Conservation (phyloP, 176 grass and related monocot species). For the Zea luxurians region DNA sequence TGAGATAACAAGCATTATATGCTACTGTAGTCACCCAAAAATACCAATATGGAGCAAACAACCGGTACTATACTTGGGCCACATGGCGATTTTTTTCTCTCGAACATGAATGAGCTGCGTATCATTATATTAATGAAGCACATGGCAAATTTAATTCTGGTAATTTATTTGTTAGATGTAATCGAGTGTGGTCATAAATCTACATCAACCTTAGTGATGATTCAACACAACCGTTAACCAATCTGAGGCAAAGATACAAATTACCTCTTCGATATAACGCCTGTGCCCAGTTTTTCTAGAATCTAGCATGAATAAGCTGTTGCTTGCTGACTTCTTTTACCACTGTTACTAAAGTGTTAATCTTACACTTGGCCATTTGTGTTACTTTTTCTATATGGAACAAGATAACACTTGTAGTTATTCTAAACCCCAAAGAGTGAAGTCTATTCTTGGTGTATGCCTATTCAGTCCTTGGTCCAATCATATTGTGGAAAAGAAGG, state of each 20-base stretch:
- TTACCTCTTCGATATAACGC: neutral
- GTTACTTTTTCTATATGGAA: conserved; percentile 15
- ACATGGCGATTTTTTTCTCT: too few relatives aligned
- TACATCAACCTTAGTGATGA: neutral
- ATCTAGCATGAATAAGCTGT: neutral
- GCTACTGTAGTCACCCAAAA: neutral
- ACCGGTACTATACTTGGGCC: neutral
- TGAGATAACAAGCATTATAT: neutral
- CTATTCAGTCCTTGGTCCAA: conserved; percentile 2
- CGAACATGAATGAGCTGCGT: too few relatives aligned
- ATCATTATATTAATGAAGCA: too few relatives aligned
- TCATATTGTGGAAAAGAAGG: conserved; percentile 1
- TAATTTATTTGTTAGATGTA: neutral
- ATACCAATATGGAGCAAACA: neutral
- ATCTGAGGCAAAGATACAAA: neutral
- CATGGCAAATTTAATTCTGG: too few relatives aligned
- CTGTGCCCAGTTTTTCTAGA: neutral
- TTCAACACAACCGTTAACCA: neutral
- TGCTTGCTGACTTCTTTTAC: neutral
- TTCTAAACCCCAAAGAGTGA: conserved; percentile 5
- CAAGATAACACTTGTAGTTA: neutral
- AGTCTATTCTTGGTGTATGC: neutral
- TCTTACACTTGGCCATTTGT: conserved; percentile 11
- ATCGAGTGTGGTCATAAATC: neutral
- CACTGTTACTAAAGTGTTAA: neutral